Evolutionary conservation across 2,329 filamentous ascomycete genomes (phyloP).

Genomic region (Teratosphaeria nubilosa): DNA sequence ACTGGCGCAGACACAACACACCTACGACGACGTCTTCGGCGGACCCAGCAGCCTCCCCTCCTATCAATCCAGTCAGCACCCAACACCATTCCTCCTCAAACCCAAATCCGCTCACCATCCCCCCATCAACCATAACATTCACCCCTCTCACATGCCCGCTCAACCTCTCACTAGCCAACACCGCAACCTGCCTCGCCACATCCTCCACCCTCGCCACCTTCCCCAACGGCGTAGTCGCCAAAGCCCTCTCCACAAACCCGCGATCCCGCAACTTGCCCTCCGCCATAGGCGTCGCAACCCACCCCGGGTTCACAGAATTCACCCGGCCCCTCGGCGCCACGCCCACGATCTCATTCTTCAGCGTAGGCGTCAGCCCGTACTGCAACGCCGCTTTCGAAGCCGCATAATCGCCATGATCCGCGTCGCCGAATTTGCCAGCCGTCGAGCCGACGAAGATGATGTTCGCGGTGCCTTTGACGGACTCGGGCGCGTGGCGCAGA

Average conservation of each 20-base stretch:
- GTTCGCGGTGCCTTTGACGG: constrained; percentile 14
- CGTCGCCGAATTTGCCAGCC: constrained; percentile 25
- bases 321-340: constrained; percentile 19
- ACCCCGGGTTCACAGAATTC: constrained; percentile 21
- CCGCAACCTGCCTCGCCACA: constrained; percentile 21
- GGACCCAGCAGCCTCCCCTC: constrained; percentile 18
- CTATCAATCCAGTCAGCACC: not conserved
- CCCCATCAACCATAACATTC: constrained; percentile 18
- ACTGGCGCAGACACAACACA: not conserved
- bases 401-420: constrained; percentile 22
- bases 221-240: constrained; percentile 22
- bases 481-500: constrained; percentile 11
- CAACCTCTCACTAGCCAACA: constrained; percentile 16
- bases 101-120: constrained; percentile 11
- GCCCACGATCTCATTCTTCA: constrained; percentile 25
- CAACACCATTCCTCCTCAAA: not conserved
- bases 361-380: constrained; percentile 20
- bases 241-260: constrained; percentile 18
- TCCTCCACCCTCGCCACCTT: constrained; percentile 20
- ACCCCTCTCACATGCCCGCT: constrained; percentile 22
- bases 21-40: not conserved
- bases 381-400: constrained; percentile 20
- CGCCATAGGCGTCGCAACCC: constrained; percentile 20
- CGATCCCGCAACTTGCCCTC: constrained; percentile 17
- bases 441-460: constrained; percentile 25